Evolutionary conservation across 768 basidiomycete genomes (phyloP).

Genomic region (Cystofilobasidium ferigula): DNA sequence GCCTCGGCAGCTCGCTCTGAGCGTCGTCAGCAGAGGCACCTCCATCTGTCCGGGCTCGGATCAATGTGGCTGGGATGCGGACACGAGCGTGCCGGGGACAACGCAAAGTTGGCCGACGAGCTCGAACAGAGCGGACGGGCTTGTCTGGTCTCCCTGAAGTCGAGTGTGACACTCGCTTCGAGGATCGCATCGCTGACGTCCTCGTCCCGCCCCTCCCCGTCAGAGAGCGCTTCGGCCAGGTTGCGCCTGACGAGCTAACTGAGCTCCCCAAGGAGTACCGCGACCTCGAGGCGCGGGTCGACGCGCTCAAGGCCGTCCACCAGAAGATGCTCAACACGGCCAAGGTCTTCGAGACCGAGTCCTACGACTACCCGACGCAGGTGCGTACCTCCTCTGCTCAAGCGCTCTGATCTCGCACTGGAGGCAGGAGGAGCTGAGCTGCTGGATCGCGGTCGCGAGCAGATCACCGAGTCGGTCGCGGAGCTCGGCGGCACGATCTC

Average conservation of each 20-base stretch:
- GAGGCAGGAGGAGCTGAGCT: no score
- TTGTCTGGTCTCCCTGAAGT: no score
- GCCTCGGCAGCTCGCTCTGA: no score
- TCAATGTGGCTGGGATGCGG: no score
- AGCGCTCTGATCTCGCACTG: no score
- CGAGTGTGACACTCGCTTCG: no score
- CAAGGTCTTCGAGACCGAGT: constrained; percentile 73
- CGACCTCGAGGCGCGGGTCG: constrained; percentile 86
- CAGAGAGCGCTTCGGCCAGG: constrained; percentile 71
- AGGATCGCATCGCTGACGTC: not conserved
- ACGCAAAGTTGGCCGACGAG: no score
- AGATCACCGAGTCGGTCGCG: constrained; percentile 45
- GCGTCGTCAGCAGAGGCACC: no score
- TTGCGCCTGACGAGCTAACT: constrained; percentile 84
- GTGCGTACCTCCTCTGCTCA: not conserved
- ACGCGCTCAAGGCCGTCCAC: constrained; percentile 74
- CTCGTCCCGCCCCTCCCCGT: not conserved
- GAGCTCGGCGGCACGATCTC: constrained; percentile 35
- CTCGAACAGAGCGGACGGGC: no score
- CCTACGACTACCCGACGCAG: constrained; percentile 55
- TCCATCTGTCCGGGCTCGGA: no score
- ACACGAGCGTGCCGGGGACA: no score
- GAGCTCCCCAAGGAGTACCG: constrained; percentile 96
- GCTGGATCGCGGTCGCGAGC: no score
- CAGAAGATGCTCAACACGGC: constrained; percentile 67